phyloP scores from a whole-genome alignment of 148 eudicot species.

The Camellia japonica region DNA sequence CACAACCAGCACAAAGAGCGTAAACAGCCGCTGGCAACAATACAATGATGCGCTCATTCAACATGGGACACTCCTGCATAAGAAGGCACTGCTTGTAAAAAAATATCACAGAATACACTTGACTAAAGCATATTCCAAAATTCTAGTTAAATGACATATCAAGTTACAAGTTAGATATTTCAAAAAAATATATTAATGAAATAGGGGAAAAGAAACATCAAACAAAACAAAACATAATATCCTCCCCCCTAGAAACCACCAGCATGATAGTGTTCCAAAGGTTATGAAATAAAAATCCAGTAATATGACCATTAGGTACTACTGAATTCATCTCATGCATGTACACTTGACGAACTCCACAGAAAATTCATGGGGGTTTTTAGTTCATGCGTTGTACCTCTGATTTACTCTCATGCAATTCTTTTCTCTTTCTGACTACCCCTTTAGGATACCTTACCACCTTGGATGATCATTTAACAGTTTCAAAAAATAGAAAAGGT shows the following conservation, averaged over 20 bases:
- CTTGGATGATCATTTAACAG: conserved; percentile 4
- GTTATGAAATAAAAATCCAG: neutral
- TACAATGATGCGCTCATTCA: conserved; percentile 57
- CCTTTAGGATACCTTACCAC: neutral
- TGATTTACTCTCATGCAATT: neutral
- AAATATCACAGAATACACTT: neutral
- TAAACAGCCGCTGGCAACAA: conserved; percentile 72
- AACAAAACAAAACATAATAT: neutral
- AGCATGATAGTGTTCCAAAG: neutral
- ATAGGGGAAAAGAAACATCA: neutral
- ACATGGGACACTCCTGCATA: conserved; percentile 49
- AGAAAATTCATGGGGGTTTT: neutral
- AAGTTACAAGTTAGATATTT: neutral
- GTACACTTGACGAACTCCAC: neutral
- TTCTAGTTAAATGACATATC: neutral
- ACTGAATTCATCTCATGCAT: neutral
- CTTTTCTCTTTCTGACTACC: neutral
- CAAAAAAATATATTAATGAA: neutral
- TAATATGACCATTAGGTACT: neutral
- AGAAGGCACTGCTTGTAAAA: conserved; percentile 8
- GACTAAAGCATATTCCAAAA: neutral
- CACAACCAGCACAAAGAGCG: conserved; percentile 74
- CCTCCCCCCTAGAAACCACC: neutral
- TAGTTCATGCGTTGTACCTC: neutral
- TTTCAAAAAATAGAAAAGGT: neutral